Evolutionary conservation across 192 early-diverging fungal genomes (phyloP).

Genomic region (Haplosporangium gracile): DNA sequence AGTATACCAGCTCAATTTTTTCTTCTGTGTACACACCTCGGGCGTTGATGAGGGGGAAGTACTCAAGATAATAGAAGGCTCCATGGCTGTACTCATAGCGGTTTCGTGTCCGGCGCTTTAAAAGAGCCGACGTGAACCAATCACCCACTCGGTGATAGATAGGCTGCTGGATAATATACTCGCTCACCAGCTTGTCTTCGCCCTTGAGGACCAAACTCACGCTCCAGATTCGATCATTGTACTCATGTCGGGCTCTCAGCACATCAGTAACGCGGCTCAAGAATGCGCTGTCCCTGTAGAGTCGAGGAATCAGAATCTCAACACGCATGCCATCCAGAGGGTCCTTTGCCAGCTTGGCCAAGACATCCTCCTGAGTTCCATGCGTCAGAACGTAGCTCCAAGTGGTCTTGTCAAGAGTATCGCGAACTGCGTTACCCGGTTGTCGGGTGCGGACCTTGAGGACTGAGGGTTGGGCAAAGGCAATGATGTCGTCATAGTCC

Average conservation of each 20-base stretch:
- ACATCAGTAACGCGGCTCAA: conserved; percentile 41
- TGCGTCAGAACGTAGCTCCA: conserved; percentile 31
- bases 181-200: conserved; percentile 32
- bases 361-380: conserved; percentile 25
- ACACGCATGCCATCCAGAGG: conserved; percentile 26
- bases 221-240: conserved; percentile 48
- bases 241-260: conserved; percentile 38
- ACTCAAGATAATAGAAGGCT: conserved; percentile 41
- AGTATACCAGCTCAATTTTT: background rate
- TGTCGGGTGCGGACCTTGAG: conserved; percentile 27
- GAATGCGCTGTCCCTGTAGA: conserved; percentile 22
- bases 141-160: conserved; percentile 14
- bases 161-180: conserved; percentile 39
- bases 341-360: conserved; percentile 23
- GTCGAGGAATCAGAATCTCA: conserved; percentile 39
- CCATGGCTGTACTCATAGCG: background rate
- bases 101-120: conserved; percentile 19
- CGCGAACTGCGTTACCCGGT: background rate
- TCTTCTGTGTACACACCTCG: conserved; percentile 42
- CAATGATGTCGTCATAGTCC: conserved; percentile 40
- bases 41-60: conserved; percentile 64
- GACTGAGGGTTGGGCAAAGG: conserved; percentile 25
- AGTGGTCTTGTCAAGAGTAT: conserved; percentile 10
- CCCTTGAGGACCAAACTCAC: conserved; percentile 56
- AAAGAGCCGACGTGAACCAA: conserved; percentile 46